Conservation (phyloP, 2,329 filamentous ascomycete species). For the Epichloe sp. region DNA sequence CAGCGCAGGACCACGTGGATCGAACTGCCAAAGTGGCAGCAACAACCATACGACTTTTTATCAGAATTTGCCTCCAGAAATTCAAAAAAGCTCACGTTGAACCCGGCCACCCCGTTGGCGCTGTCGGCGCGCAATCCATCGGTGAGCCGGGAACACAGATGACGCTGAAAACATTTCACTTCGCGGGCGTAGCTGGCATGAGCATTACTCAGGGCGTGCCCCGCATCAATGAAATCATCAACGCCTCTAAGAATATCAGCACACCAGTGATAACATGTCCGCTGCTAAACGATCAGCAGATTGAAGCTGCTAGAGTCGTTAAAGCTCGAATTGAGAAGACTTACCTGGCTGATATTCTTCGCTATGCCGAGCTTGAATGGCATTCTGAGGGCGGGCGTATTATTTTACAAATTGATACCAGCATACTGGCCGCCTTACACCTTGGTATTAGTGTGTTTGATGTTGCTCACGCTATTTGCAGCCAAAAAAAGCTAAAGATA, state of each 20-base stretch:
- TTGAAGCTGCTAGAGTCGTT: slow-evolving; percentile 75
- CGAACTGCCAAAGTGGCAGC: slow-evolving; percentile 75
- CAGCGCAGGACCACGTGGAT: slow-evolving; percentile 36
- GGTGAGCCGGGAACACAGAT: slow-evolving; percentile 98
- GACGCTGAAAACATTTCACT: slow-evolving; percentile 99
- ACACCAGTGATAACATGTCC: slow-evolving; percentile 88
- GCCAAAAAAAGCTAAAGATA: slow-evolving; percentile 68
- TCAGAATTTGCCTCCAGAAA: slow-evolving; percentile 72
- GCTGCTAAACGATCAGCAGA: slow-evolving; percentile 59
- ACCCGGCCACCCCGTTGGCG: slow-evolving; percentile 89
- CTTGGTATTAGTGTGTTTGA: slow-evolving; percentile 64
- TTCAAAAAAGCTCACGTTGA: slow-evolving; percentile 87
- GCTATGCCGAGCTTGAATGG: slow-evolving; percentile 81
- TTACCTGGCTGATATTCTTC: slow-evolving; percentile 67
- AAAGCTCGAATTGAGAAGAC: slow-evolving; percentile 95
- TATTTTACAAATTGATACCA: slow-evolving; percentile 67
- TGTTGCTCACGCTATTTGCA: slow-evolving; percentile 64
- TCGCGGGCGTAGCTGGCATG: slow-evolving; percentile 98
- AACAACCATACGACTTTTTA: slow-evolving; percentile 60
- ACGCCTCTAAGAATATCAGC: slow-evolving; percentile 85
- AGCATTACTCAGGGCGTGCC: slow-evolving; percentile 98
- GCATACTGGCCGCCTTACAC: slow-evolving; percentile 66
- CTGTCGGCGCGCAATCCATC: slow-evolving; percentile 93
- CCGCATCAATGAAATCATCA: slow-evolving; percentile 99
- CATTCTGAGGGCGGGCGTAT: slow-evolving; percentile 63